phyloP scores from a whole-genome alignment of 345 rosid genomes.

The Gossypium anomalum region DNA sequence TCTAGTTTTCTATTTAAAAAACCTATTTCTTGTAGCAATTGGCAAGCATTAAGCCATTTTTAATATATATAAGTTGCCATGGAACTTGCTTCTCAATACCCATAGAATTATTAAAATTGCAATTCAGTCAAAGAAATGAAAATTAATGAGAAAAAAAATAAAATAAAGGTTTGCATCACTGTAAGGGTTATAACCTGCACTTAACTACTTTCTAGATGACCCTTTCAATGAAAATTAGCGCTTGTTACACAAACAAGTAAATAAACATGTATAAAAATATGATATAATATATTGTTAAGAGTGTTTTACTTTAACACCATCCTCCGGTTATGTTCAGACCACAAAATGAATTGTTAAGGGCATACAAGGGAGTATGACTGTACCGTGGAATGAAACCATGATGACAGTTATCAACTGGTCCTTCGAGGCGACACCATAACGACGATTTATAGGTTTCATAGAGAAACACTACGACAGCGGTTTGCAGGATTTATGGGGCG shows the following conservation, averaged over 20 bases:
- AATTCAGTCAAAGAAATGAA: background rate
- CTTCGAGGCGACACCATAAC: too few relatives aligned
- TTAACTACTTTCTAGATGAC: background rate
- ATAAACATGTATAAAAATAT: background rate
- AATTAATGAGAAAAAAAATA: background rate
- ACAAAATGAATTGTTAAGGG: too few relatives aligned
- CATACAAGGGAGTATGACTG: too few relatives aligned
- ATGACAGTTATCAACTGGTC: too few relatives aligned
- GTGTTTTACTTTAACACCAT: too few relatives aligned
- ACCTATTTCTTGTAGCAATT: background rate
- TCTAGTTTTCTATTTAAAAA: too few relatives aligned
- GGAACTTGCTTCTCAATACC: background rate
- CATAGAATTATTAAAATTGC: background rate
- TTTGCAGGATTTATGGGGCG: too few relatives aligned
- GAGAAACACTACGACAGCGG: rapidly evolving
- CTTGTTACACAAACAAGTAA: background rate
- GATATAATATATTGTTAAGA: background rate
- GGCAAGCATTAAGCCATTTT: background rate
- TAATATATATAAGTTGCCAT: background rate
- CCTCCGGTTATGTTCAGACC: too few relatives aligned
- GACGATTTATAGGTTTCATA: too few relatives aligned
- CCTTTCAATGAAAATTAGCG: background rate
- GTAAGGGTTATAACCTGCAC: background rate
- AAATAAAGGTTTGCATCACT: background rate
- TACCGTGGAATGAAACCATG: too few relatives aligned